Base-by-base conservation (phyloP, 176 grass and related monocot genomes). In the Calamus simplicifolius region DNA sequence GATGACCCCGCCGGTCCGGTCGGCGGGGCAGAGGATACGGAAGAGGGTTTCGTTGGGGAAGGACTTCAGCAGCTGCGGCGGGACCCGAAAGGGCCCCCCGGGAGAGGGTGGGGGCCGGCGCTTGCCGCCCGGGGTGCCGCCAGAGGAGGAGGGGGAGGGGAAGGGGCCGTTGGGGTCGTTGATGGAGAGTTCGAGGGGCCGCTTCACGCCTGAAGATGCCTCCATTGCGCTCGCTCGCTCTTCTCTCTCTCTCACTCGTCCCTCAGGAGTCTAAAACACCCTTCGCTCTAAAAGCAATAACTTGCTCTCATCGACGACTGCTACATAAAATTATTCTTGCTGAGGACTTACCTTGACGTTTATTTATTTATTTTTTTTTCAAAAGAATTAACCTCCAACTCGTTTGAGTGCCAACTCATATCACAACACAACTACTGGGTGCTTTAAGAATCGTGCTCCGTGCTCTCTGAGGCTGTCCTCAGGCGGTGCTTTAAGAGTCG, bases 21-120 rank as follows among this genome's bases (percentile, higher is more conserved):
- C 68, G 19, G 29, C 63, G 48, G 80, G 80, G 64, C 80, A 89
- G 19, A 89, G 68, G 38, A 89, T 23, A 13, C 85, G 85, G 52
- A 89, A 81, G 56, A 67, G 67, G 51, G 48, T 67, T 7, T 57
- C 53, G 29, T 15, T 13, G 8, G 67, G 6, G 13, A 30, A 48
- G 10, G 53, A 19, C 51, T 43, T 63, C 31, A 57, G 31, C 25
- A 16, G 64, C 18, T 28, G 52, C 18, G 52, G 18, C 4, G 52
- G 54, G 6, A 18, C 54, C 3, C 67, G 67, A 19, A 69, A 69
- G 29, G 18, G 14, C 18, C 1, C 18, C 3, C 18, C n/a, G 6
- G 67, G 5, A 13, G 67, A 57, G 10, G 53, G 48, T 3, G 53
- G 53, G 54, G 56, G 28, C 10, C 73, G 64, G 25, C 85, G 80